Percentiles rank a stretch among this genome's conserved stretches.
phyloP scores from a whole-genome alignment of 2,329 filamentous ascomycete species.

The Fusarium transvaalense region DNA sequence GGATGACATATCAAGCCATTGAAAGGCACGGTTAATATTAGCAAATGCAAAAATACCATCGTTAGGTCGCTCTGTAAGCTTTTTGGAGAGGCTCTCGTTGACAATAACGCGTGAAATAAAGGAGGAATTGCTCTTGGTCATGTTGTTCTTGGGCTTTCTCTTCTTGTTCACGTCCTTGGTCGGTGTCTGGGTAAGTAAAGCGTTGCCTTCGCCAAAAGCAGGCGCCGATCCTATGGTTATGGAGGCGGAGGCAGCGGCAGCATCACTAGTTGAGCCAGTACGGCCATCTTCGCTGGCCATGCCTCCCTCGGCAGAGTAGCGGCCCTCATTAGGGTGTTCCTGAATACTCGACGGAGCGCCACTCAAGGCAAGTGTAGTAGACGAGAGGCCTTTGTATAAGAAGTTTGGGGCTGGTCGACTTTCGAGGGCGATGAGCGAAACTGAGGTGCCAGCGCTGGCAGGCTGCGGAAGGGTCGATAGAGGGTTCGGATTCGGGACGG shows the following conservation, averaged over 20 bases:
- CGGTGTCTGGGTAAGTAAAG: conserved; percentile 72
- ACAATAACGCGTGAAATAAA: conserved; percentile 98
- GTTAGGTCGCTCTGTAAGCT: conserved; percentile 79
- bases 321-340: conserved; percentile 71
- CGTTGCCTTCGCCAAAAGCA: conserved; percentile 88
- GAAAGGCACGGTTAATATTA: conserved; percentile 94
- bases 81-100: conserved; percentile 83
- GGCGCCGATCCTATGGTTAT: conserved; percentile 64
- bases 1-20: conserved; percentile 93
- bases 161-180: conserved; percentile 82
- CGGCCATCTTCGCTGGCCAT: conserved; percentile 68
- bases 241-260: conserved; percentile 56
- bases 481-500: conserved; percentile 88
- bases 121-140: conserved; percentile 97
- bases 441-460: conserved; percentile 85
- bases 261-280: conserved; percentile 67
- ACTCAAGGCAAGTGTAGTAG: conserved; percentile 61
- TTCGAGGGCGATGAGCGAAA: conserved; percentile 82
- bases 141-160: conserved; percentile 97
- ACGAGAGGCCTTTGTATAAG: conserved; percentile 67
- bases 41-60: conserved; percentile 92
- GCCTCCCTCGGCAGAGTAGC: conserved; percentile 71
- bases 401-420: conserved; percentile 67
- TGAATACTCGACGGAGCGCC: conserved; percentile 65
- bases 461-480: conserved; percentile 86